Base-by-base conservation (phyloP, 768 basidiomycete genomes). In the Auricularia auricula-judae region DNA sequence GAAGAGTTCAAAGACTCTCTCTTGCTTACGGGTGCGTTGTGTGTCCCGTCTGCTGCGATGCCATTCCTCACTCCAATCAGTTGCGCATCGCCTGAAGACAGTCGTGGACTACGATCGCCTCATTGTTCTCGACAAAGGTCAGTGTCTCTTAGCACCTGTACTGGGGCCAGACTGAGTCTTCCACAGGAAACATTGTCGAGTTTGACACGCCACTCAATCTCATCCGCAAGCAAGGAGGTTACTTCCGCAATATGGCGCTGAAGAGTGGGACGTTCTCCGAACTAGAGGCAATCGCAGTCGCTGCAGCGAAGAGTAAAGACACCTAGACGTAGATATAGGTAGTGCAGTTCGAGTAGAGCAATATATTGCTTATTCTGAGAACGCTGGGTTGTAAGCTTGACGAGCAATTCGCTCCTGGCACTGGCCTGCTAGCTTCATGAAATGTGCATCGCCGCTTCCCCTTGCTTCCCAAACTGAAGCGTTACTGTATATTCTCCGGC, bases 51-150 rank as follows among this genome's bases (percentile, higher is more conserved):
- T 51, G 47, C 16, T 12, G 7, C 5, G 18, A 18, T 5, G 4
- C 10, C 8, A 18, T 18, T 71, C 60, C 70, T 65, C 64, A 29
- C 29, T 29, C 29, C 29, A 29, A 29, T 29, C 29, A 82, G 86
- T 91, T 61, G 88, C 89, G 0, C 89, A 91, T 73, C 81, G 90
- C 47, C 74, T 91, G 65, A 80, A 82, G 63, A 91, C 89, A 1
- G 84, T 92, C 63, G 89, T 90, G 65, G 89, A 94, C 74, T 87
- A 94, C 69, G 87, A 88, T 74, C 79, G 86, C 36, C 74, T 94
- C 65, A 81, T 93, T 65, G 86, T 93, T 7, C 76, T 93, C n/a
- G 89, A 93, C 76, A 73, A 64, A 67, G 23, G 71, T 70, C 65
- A 71, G 72, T 34, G 64, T 7, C 36, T 8, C 44, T 47, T 14